phyloP scores from a whole-genome alignment of 768 basidiomycete genomes.

The Pleurotus cornucopiae region DNA sequence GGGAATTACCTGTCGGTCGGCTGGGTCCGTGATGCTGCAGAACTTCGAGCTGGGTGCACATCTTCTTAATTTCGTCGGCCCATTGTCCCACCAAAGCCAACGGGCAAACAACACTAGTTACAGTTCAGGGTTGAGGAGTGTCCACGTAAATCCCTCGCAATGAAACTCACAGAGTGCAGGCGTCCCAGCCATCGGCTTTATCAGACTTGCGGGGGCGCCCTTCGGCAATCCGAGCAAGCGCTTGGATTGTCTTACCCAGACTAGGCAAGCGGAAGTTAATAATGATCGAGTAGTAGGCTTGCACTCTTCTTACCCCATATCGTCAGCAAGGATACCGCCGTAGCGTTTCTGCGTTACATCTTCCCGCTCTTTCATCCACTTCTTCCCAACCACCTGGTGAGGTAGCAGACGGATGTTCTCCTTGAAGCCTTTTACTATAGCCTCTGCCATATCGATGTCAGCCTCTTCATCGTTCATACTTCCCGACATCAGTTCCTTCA shows the following conservation, averaged over 20 bases:
- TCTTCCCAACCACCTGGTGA: constrained; percentile 82
- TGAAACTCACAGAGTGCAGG: constrained; percentile 59
- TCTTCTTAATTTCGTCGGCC: constrained; percentile 78
- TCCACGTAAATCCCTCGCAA: background rate
- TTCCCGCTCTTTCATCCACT: constrained; percentile 89
- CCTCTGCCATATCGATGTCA: constrained; percentile 60
- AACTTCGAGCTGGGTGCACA: constrained; percentile 63
- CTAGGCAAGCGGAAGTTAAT: constrained; percentile 26
- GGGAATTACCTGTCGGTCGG: constrained; percentile 58
- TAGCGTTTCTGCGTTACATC: constrained; percentile 55
- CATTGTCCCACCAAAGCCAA: constrained; percentile 88
- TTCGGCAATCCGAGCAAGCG: constrained; percentile 81
- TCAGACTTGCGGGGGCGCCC: constrained; percentile 70
- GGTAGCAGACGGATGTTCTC: constrained; percentile 70
- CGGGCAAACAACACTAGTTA: constrained; percentile 76
- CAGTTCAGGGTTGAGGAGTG: constrained; percentile 4
- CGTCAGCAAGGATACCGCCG: constrained; percentile 91
- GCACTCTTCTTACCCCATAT: constrained; percentile 60
- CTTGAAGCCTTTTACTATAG: constrained; percentile 72
- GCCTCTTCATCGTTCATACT: constrained; percentile 57
- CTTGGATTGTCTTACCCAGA: constrained; percentile 90
- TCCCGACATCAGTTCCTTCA: constrained; percentile 73
- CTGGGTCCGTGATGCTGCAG: constrained; percentile 79
- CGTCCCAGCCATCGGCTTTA: constrained; percentile 66
- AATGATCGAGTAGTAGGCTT: constrained; percentile 3